These are phyloP conservation scores for Rossbeevera mucosa DNA, from an alignment of 768 basidiomycete genomes.

Conservation along the genomic window DNA sequence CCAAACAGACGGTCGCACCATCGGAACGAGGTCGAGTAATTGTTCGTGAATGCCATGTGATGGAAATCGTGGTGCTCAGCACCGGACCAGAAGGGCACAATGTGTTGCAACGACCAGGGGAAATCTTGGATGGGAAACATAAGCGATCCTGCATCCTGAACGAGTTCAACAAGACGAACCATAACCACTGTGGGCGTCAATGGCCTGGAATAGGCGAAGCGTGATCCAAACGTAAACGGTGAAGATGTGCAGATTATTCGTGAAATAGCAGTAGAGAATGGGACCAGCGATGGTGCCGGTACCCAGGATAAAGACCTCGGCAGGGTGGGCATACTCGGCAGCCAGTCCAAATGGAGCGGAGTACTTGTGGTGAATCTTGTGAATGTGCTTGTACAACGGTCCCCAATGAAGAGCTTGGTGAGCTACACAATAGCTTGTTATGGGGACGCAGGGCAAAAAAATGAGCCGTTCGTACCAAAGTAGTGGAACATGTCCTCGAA, in stretches of 20 bases:
- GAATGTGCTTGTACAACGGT: constrained; percentile 83
- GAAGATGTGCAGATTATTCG: constrained; percentile 74
- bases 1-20: constrained; percentile 90
- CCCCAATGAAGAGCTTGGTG: constrained; percentile 88
- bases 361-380: constrained; percentile 97
- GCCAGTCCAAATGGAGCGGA: constrained; percentile 96
- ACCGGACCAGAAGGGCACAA: constrained; percentile 94
- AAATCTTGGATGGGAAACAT: constrained; percentile 54
- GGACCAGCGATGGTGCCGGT: constrained; percentile 88
- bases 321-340: constrained; percentile 96
- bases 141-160: not conserved
- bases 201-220: constrained; percentile 91
- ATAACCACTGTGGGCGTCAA: constrained; percentile 96
- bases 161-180: constrained; percentile 43
- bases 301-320: constrained; percentile 93
- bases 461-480: constrained; percentile 46
- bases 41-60: constrained; percentile 94
- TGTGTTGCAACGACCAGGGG: constrained; percentile 93
- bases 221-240: constrained; percentile 94
- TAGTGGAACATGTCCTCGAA: constrained; percentile 97
- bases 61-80: constrained; percentile 99
- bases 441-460: not conserved
- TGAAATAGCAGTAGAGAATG: constrained; percentile 77
- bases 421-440: constrained; percentile 39
- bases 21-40: constrained; percentile 90